Conservation (phyloP, 2,329 filamentous ascomycete species). For the Calonectria multiphialidica region DNA sequence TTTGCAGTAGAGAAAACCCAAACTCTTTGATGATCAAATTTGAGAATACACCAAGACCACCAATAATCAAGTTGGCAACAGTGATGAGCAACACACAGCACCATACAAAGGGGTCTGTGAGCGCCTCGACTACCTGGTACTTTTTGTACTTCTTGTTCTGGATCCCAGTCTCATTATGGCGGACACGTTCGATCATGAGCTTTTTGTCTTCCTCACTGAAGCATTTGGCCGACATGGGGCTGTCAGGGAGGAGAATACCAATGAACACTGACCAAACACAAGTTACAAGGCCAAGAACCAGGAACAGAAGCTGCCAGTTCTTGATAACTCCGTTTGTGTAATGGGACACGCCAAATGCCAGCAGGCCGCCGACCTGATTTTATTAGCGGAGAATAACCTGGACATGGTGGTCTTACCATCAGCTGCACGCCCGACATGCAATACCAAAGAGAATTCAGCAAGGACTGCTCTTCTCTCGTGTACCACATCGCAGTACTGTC, state of each 20-base stretch:
- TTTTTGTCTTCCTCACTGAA: constrained; percentile 55
- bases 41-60: constrained; percentile 14
- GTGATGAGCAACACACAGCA: constrained; percentile 24
- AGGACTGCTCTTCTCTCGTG: constrained; percentile 29
- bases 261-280: constrained; percentile 50
- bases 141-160: constrained; percentile 50
- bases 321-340: constrained; percentile 40
- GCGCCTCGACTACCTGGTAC: constrained; percentile 53
- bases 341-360: constrained; percentile 53
- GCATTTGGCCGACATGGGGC: constrained; percentile 64
- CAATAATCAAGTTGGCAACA: constrained; percentile 19
- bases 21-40: constrained; percentile 28
- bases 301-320: constrained; percentile 55
- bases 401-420: constrained; percentile 38
- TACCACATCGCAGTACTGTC: constrained; percentile 28
- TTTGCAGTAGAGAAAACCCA: constrained; percentile 29
- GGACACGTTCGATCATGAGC: constrained; percentile 43
- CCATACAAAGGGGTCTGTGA: constrained; percentile 51
- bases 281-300: constrained; percentile 54
- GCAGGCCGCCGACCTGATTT: constrained; percentile 48
- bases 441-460: constrained; percentile 40
- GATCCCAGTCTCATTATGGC: constrained; percentile 53
- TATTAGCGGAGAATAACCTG: neutral
- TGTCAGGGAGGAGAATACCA: constrained; percentile 60
- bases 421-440: constrained; percentile 52